Base-by-base conservation (phyloP, 148 eudicot genomes). In the Talinum fruticosum region DNA sequence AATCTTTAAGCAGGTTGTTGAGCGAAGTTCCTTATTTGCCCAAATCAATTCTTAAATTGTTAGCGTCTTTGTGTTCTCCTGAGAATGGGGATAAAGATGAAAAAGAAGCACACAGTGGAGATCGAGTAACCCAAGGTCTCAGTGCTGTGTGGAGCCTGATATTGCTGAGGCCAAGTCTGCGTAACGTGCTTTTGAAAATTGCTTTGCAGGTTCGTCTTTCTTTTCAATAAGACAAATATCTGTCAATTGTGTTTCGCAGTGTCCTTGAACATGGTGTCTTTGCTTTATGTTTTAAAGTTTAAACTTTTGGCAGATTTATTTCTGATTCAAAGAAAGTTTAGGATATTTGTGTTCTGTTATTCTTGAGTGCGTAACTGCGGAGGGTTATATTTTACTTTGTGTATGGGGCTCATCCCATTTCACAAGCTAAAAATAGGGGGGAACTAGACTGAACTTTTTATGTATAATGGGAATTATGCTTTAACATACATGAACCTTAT, bases 91-190 rank as follows among this genome's bases (percentile, higher is more conserved):
- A 84, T 72, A 86, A 83, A 66, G 90, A 88, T 79, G 98, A 87
- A 69, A 88, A 88, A 81, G 98, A 89, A 81, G 74, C 85, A 80
- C 90, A 66, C 41, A 86, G 84, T 85, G 99, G 93, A 77, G 99
- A 96, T 85, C 87, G 97, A 75, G 97, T 96, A 45, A 89, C 93
- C 69, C 99, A 96, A 92, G 99, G 99, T 71, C 99, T 96, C 24
- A 91, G 94, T 80, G 80, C 88, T 80, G 91, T 91, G 21, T 96
- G 99, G 99, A 91, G 88, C 80, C 82, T 96, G 77, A 91, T 93
- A 83, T 66, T 90, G 88, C 82, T 80, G 78, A 87, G 99, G 75
- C 99, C 99, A 77, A 87, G 93, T 47, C 81, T 89, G 78, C 96
- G 97, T 67, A 87, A 88, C 78, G 87, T 79, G 68, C 86, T 96